phyloP scores from a whole-genome alignment of 202 grass and related monocot genomes.

The Setaria viridis region DNA sequence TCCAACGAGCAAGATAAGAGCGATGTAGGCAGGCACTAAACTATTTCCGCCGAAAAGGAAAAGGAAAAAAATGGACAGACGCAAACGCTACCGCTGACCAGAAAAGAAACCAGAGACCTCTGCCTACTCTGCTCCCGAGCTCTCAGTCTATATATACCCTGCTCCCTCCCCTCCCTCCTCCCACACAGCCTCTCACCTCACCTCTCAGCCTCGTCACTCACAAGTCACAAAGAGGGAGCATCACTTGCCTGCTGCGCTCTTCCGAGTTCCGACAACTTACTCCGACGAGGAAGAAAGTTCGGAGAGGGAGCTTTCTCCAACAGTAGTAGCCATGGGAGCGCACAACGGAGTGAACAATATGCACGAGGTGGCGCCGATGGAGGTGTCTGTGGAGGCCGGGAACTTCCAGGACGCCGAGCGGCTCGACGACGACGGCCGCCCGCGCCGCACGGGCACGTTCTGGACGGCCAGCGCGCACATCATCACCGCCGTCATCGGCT shows the following conservation, averaged over 20 bases:
- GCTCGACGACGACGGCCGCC: constrained; percentile 48
- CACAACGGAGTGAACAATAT: neutral
- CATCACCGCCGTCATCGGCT: constrained; percentile 68
- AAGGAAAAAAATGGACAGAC: neutral
- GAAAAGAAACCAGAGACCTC: neutral
- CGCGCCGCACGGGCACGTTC: constrained; percentile 48
- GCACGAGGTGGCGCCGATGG: constrained; percentile 18
- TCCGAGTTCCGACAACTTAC: neutral
- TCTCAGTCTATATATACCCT: neutral
- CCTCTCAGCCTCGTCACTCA: neutral
- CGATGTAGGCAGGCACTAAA: neutral
- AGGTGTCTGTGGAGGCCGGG: constrained; percentile 38
- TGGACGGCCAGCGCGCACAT: constrained; percentile 77
- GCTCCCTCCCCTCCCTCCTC: neutral
- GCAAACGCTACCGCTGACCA: neutral
- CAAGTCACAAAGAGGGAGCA: neutral
- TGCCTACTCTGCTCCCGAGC: neutral
- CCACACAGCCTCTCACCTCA: neutral
- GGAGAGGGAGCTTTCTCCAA: neutral
- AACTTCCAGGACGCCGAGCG: neutral
- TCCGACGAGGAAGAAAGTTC: neutral
- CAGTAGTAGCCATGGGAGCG: neutral
- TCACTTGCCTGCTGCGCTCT: too few species aligned
- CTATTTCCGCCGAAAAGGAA: neutral
- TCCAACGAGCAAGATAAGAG: neutral